Evolutionary conservation across 495 filamentous ascomycete genomes (phyloP), one percentile per base, ranked within the genome.

Genomic region (Podospora sp.): DNA sequence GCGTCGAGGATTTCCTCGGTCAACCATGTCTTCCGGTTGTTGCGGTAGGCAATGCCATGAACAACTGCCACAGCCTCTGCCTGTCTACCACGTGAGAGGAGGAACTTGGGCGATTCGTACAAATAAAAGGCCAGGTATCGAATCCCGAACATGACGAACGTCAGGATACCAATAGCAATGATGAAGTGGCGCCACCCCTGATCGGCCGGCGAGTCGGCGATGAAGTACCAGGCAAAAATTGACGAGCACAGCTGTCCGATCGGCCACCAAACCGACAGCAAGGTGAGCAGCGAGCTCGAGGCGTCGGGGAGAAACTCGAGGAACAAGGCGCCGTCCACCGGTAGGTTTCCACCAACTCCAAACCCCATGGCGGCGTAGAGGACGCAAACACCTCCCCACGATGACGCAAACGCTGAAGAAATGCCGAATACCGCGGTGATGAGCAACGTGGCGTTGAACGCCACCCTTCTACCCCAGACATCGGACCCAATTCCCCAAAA

Each of bases 401-500:
- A 90, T 3, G 89, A 82, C 0, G 88, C 88, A 20, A 84, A 90
- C 0, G 90, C 90, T 9, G 89, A 87, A 57, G 87, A 76, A 21
- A 91, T 82, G 1, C 91, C 91, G 68, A 93, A 96, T 25, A 92
- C 82, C 16, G 84, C 85, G 4, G 90, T 90, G 58, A 94, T 88
- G 5, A 90, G 83, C 27, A 86, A 75, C 0, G 91, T 94, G 60
- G 88, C 68, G 72, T 96, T 94, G 77, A 94, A 96, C 27, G 91
- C 91, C 73, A 89, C 85, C 50, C 87, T 82, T 16, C 92, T 86
- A 24, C 92, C 91, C 69, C 86, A 78, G 55, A 91, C 77, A 72
- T 91, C 90, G 60, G 89, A 90, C 6, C 91, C 91, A 24, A 94
- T 86, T 0, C 92, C 92, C 92, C 92, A 94, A 69, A 92, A 88